Evolutionary conservation across 2,329 filamentous ascomycete genomes (phyloP).

Genomic region (Alternaria burnsii): DNA sequence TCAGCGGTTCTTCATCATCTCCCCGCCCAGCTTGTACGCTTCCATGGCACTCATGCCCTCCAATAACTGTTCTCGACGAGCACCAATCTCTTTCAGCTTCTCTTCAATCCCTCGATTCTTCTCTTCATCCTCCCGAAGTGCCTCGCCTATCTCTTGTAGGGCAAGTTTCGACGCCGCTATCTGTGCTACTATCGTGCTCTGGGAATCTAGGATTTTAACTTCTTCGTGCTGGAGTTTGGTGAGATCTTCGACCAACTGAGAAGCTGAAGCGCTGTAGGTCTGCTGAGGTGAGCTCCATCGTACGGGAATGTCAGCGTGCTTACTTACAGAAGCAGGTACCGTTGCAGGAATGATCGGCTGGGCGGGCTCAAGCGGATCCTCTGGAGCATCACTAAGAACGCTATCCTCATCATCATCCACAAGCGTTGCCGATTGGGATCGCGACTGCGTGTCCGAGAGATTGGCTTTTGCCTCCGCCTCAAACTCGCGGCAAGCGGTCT

Average conservation of each 20-base stretch:
- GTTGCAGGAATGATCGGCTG: background rate
- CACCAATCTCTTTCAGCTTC: background rate
- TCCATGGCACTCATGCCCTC: background rate
- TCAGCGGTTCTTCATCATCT: background rate
- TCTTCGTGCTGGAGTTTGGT: background rate
- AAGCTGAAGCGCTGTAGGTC: fast-evolving
- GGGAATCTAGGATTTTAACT: background rate
- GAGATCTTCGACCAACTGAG: background rate
- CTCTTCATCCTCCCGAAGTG: too few relatives aligned
- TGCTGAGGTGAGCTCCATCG: background rate
- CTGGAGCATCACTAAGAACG: background rate
- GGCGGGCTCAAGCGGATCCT: background rate
- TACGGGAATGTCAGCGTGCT: background rate
- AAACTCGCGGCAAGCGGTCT: background rate
- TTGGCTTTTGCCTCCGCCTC: background rate
- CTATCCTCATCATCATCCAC: background rate
- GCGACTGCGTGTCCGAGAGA: background rate
- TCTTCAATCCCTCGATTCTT: background rate
- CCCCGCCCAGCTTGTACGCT: background rate
- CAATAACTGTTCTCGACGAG: background rate
- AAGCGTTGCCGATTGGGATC: background rate
- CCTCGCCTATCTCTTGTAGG: background rate
- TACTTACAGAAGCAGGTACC: background rate
- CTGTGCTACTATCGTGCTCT: background rate
- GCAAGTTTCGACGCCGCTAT: background rate